phyloP scores from a whole-genome alignment of 345 rosid genomes.

The Heritiera fomes region DNA sequence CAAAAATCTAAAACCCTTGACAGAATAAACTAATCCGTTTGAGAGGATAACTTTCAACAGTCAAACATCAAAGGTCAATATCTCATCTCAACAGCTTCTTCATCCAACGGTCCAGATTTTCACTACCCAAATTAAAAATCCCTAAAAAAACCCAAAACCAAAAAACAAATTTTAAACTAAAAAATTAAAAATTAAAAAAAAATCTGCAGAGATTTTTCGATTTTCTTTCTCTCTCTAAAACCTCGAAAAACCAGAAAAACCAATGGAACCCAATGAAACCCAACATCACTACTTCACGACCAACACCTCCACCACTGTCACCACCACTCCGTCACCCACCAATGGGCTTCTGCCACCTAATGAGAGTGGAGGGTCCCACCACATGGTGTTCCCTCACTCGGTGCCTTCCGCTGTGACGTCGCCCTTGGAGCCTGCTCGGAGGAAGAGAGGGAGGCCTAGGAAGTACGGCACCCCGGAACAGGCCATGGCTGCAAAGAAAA shows the following conservation, averaged over 20 bases:
- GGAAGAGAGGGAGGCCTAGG: constrained; percentile 94
- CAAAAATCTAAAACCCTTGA: not conserved
- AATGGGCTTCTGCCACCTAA: constrained; percentile 60
- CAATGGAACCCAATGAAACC: constrained; percentile 70
- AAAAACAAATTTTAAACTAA: constrained; percentile 18
- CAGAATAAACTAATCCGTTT: not conserved
- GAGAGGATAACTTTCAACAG: not conserved
- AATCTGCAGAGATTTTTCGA: constrained; percentile 24
- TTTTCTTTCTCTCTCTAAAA: constrained; percentile 36
- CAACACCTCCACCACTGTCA: constrained; percentile 39
- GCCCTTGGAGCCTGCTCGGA: constrained; percentile 57
- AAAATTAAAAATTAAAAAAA: constrained; percentile 21
- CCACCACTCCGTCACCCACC: constrained; percentile 46
- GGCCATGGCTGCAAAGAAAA: constrained; percentile 85
- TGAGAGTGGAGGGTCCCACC: constrained; percentile 35
- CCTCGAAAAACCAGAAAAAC: constrained; percentile 18
- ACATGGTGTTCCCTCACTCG: constrained; percentile 57
- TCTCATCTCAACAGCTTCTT: not conserved
- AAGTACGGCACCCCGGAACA: constrained; percentile 95
- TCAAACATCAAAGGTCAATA: constrained; percentile 27
- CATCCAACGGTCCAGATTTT: constrained; percentile 33
- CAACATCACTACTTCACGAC: constrained; percentile 45
- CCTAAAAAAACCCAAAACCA: constrained; percentile 11
- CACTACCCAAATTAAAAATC: constrained; percentile 4
- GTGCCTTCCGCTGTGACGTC: constrained; percentile 62